Conservation (phyloP, 2,329 filamentous ascomycete species). For the Ophiocordyceps robertsii region DNA sequence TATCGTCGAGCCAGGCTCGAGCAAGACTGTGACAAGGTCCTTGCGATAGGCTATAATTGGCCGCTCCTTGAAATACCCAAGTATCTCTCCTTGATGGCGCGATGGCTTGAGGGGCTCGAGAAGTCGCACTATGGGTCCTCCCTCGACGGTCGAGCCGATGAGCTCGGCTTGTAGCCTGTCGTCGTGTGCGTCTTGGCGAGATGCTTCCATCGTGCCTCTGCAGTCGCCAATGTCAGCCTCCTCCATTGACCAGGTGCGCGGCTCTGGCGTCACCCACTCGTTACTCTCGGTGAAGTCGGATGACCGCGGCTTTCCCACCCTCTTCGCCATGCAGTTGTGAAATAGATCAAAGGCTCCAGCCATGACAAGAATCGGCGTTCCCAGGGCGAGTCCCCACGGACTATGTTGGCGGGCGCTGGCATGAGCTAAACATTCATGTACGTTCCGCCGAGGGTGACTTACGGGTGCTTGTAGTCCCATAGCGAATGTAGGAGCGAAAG, state of each 20-base stretch:
- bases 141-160: slow-evolving; percentile 30
- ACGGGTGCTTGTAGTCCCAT: slow-evolving; percentile 37
- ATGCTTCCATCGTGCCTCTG: slow-evolving; percentile 22
- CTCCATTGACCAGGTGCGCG: neutral
- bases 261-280: slow-evolving; percentile 19
- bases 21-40: slow-evolving; percentile 19
- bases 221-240: slow-evolving; percentile 8
- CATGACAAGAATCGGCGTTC: slow-evolving; percentile 46
- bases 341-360: slow-evolving; percentile 38
- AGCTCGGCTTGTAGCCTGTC: slow-evolving; percentile 20
- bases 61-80: slow-evolving; percentile 21
- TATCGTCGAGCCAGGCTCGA: slow-evolving; percentile 3
- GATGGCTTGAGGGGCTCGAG: slow-evolving; percentile 16
- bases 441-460: slow-evolving; percentile 13
- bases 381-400: slow-evolving; percentile 44
- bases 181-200: slow-evolving; percentile 15
- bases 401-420: slow-evolving; percentile 10
- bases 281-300: slow-evolving; percentile 13
- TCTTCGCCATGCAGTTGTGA: slow-evolving; percentile 23
- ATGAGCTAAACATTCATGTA: neutral
- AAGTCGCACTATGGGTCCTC: slow-evolving; percentile 31
- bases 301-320: slow-evolving; percentile 18
- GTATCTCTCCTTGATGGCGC: slow-evolving; percentile 18
- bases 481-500: slow-evolving; percentile 37
- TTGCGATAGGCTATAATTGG: slow-evolving; percentile 26